Base-by-base conservation (phyloP, 108 stramenopile species). In the Cyclotella choctawhatcheeana region DNA sequence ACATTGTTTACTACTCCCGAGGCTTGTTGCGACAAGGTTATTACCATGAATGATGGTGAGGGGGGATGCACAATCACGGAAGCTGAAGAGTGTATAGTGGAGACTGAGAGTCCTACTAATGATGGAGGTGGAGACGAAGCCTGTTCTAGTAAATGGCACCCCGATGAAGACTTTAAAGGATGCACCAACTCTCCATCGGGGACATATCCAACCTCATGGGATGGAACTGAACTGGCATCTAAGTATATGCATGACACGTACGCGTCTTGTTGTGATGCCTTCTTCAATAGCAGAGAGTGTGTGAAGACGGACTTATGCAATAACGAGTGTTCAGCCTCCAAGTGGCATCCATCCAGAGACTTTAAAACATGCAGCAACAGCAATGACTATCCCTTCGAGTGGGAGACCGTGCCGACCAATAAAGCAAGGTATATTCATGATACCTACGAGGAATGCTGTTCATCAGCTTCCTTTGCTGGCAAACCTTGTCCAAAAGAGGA, bases 1-100 rank as follows among this genome's bases (percentile, higher is more conserved):
- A 67, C 65, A 50, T 53, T 67, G 65, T 67, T 67, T 32, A 20
- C 13, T 20, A 51, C 52, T 32, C 65, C 65, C 1, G 6, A n/a
- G 1, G 34, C 31, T 35, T 67, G 65, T 67, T 67, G 65, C 53
- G 17, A n/a, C 30, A 51, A 67, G 26, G 34, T 67, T 13, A 60
- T 24, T 18, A 43, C 18, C 21, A 35, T 12, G 1, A 52, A 1
- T 50, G 24, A n/a, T 3, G 48, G 12, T 8, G 48, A 21, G 5
- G 27, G 31, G 10, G n/a, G n/a, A 40, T 67, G 65, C 24, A 2
- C 34, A 4, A 32, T 67, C 3, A 32, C 1, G 1, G 65, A 67
- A 29, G 51, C 34, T 13, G n/a, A n/a, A 21, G 35, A 24, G n/a
- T 60, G 59, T 40, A 18, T 10, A 1, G 55, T 40, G 4, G 34